Conservation (phyloP, 2,329 filamentous ascomycete species). For the Fusarium citri region DNA sequence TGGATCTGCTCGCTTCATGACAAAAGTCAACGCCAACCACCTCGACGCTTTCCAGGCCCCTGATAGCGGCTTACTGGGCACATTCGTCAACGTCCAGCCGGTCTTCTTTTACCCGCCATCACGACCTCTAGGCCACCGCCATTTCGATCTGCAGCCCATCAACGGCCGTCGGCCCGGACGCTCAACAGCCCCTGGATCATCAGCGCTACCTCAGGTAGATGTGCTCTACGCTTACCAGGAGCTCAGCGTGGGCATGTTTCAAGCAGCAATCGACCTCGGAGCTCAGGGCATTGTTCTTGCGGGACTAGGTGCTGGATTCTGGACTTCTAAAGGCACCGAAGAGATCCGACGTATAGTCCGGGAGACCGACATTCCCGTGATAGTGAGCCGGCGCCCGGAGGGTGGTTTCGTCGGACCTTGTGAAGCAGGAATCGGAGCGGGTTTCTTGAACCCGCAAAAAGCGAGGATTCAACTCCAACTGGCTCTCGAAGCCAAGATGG, state of each 20-base stretch:
- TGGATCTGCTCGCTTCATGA: conserved; percentile 65
- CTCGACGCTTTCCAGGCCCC: conserved; percentile 70
- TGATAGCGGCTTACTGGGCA: conserved; percentile 68
- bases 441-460: conserved; percentile 68
- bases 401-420: conserved; percentile 63
- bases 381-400: conserved; percentile 63
- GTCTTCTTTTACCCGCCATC: conserved; percentile 69
- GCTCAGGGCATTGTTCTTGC: conserved; percentile 67
- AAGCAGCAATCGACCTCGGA: conserved; percentile 60
- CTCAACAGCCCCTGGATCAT: conserved; percentile 7
- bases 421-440: conserved; percentile 56
- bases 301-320: conserved; percentile 65
- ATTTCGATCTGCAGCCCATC: conserved; percentile 53
- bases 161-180: conserved; percentile 20
- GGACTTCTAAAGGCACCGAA: conserved; percentile 53
- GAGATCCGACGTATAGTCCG: conserved; percentile 59
- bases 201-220: conserved; percentile 64
- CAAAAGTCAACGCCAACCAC: conserved; percentile 72
- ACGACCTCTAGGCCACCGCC: conserved; percentile 58
- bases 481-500: conserved; percentile 49
- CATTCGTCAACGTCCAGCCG: conserved; percentile 67
- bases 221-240: conserved; percentile 68
- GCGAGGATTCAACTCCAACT: conserved; percentile 64
- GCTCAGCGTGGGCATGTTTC: conserved; percentile 60
- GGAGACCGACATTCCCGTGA: conserved; percentile 59